phyloP scores from a whole-genome alignment of 2,329 filamentous ascomycete genomes.

The Phialemoniopsis sp. region DNA sequence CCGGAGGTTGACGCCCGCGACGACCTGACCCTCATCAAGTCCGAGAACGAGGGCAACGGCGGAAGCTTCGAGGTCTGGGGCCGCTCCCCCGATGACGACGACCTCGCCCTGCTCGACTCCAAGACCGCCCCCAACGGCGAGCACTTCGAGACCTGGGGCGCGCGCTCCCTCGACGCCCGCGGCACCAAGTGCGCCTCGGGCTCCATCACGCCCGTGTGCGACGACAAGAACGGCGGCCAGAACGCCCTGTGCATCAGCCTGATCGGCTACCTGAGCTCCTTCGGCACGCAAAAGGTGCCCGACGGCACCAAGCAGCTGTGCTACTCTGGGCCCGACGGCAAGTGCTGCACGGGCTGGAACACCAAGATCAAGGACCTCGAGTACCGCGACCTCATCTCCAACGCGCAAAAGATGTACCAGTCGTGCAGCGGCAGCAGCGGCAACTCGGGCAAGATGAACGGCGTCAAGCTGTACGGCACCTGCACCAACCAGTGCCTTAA shows the following conservation, averaged over 20 bases:
- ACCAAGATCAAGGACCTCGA: neutral
- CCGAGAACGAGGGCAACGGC: neutral
- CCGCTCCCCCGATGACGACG: neutral
- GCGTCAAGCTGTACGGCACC: constrained; percentile 1
- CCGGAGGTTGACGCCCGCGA: neutral
- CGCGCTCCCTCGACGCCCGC: neutral
- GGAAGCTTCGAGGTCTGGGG: constrained; percentile 2
- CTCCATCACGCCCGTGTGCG: constrained; percentile 1
- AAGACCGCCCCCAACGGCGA: neutral
- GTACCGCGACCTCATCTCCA: constrained; percentile 1
- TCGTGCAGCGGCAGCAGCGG: constrained; percentile 2
- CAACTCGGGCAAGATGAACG: constrained; percentile 2
- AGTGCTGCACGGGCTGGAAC: constrained; percentile 1
- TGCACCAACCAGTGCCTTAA: constrained; percentile 3
- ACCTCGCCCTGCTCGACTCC: neutral
- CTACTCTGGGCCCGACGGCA: neutral
- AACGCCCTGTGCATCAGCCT: constrained; percentile 2
- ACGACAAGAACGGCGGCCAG: constrained; percentile 1
- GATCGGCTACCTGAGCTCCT: neutral
- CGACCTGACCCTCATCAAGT: neutral
- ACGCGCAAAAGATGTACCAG: constrained; percentile 1
- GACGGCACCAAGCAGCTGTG: constrained; percentile 1
- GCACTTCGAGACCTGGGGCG: neutral
- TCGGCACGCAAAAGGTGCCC: neutral
- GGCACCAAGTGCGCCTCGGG: constrained; percentile 1